Evolutionary conservation across 2,329 filamentous ascomycete species (phyloP).

Genomic region (Dichotomopilus funicola): DNA sequence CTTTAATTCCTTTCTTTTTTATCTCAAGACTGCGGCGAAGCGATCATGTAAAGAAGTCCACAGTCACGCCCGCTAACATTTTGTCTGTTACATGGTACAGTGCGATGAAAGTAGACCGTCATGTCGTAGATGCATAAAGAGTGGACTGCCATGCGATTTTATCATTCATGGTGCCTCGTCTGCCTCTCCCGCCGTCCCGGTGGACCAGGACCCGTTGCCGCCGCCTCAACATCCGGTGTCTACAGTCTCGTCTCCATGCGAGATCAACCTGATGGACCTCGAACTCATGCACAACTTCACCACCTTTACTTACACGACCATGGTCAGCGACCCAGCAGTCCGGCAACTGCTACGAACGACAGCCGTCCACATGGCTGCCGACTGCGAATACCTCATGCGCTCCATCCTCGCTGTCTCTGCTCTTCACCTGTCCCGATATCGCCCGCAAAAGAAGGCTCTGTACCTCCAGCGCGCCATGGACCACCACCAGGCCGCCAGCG

Average conservation of each 20-base stretch:
- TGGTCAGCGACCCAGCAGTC: conserved; percentile 34
- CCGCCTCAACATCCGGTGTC: not conserved
- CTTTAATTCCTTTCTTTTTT: not conserved
- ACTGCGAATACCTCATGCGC: conserved; percentile 39
- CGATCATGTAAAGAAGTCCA: not conserved
- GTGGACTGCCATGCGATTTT: conserved; percentile 32
- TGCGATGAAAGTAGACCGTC: conserved; percentile 32
- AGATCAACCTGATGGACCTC: conserved; percentile 36
- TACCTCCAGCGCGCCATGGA: conserved; percentile 26
- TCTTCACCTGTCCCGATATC: conserved; percentile 37
- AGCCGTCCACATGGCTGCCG: conserved; percentile 38
- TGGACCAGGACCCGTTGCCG: not conserved
- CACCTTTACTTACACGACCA: conserved; percentile 39
- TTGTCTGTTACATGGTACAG: conserved; percentile 16
- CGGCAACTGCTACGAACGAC: conserved; percentile 39
- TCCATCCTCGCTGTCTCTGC: conserved; percentile 40
- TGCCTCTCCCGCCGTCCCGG: not conserved
- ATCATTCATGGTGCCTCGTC: not conserved
- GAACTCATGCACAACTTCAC: conserved; percentile 45
- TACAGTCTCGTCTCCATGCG: not conserved
- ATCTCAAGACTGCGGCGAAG: not conserved
- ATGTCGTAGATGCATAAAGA: conserved; percentile 32
- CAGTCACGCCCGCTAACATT: not conserved
- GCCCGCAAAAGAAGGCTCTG: conserved; percentile 28
- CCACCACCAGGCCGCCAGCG: conserved; percentile 6